phyloP scores from a whole-genome alignment of 2,329 filamentous ascomycete species.

The Aspergillus sergii region DNA sequence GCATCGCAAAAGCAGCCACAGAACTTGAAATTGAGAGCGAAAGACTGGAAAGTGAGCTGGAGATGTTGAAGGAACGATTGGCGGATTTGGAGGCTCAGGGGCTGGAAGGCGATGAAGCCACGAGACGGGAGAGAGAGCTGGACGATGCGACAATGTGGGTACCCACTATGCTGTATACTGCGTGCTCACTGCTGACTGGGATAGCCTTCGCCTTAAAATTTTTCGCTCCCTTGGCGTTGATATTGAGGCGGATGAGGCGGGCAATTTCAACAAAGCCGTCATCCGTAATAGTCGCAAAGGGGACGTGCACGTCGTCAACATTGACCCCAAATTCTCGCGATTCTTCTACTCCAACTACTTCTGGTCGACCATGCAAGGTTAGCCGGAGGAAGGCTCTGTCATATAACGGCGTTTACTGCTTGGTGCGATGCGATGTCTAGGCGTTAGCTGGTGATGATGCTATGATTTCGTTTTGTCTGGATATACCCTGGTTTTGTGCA shows the following conservation, averaged over 20 bases:
- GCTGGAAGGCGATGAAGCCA: slow-evolving; percentile 68
- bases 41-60: slow-evolving; percentile 76
- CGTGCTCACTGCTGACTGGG: slow-evolving; percentile 1
- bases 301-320: slow-evolving; percentile 91
- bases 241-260: slow-evolving; percentile 76
- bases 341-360: slow-evolving; percentile 97
- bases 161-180: neutral
- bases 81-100: slow-evolving; percentile 86
- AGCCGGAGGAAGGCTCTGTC: slow-evolving; percentile 5
- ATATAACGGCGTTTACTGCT: neutral
- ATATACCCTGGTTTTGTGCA: slow-evolving; percentile 16
- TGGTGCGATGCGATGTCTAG: slow-evolving; percentile 8
- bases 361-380: slow-evolving; percentile 77
- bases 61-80: slow-evolving; percentile 72
- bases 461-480: slow-evolving; percentile 5
- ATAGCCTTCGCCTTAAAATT: slow-evolving; percentile 77
- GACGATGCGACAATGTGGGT: slow-evolving; percentile 53
- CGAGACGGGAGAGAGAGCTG: slow-evolving; percentile 54
- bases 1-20: slow-evolving; percentile 84
- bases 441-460: slow-evolving; percentile 20
- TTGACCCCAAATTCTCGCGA: slow-evolving; percentile 87
- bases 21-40: slow-evolving; percentile 96
- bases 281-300: slow-evolving; percentile 84
- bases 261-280: slow-evolving; percentile 82
- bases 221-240: slow-evolving; percentile 91